Evolutionary conservation across 2,329 filamentous ascomycete species (phyloP), one percentile per base, ranked within the genome.

Genomic region (Neopestalotiopsis clavispora): DNA sequence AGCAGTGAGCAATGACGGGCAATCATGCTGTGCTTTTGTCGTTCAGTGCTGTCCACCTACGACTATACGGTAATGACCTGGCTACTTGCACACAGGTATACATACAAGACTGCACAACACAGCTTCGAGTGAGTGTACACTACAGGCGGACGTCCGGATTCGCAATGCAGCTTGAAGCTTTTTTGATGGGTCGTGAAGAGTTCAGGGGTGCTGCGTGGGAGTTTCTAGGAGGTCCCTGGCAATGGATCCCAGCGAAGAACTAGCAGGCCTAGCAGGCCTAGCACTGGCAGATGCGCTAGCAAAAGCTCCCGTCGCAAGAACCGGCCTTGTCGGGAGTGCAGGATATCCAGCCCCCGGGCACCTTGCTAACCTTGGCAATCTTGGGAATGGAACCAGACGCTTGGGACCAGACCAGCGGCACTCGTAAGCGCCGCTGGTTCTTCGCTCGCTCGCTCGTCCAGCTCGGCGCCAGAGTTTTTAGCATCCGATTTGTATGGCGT

Each of bases 81-180:
- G 6, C 6, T 38, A 38, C 34, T 10, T 38, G 10, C 34, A 38
- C 6, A 38, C 34, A 38, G 4, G 34, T 38, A 10, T 38, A 38
- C 34, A 38, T 28, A 28, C 23, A 28, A 28, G 23, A 28, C 23
- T 28, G 23, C 23, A 28, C 23, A 28, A 20, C 30, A 20, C 10
- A 34, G n/a, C 14, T 30, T 20, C 40, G 5, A n/a, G 23, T 28
- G 23, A 42, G 57, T 28, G 57, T 42, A 34, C 12, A 7, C 12
- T 34, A 40, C 30, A 34, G 34, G 34, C 59, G 59, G 57, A 38
- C 34, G 34, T 40, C 34, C 59, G 59, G 59, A 62, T 40, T 62
- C 59, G 59, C 32, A 17, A 62, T 62, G 59, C 59, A 62, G 59
- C 14, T 23, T 62, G 59, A 62, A 62, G 59, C 59, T 62, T 62